These are phyloP conservation scores for Mucor mucedo DNA, from an alignment of 371 early-diverging fungal genomes.

Conservation along the genomic window DNA sequence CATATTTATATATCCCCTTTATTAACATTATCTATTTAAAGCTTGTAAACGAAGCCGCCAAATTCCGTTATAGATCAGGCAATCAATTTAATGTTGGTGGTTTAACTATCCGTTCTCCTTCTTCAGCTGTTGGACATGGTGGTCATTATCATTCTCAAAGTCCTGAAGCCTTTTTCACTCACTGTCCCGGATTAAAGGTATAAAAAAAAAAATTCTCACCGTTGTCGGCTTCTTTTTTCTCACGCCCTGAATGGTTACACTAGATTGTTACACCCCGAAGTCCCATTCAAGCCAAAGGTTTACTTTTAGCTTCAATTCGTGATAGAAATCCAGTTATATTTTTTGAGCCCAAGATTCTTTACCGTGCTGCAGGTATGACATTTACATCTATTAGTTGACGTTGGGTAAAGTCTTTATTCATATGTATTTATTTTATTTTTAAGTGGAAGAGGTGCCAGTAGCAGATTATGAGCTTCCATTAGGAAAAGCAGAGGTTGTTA, in stretches of 20 bases:
- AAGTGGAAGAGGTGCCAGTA: constrained; percentile 93
- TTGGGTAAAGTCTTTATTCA: neutral
- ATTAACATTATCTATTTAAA: constrained; percentile 15
- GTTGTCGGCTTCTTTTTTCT: constrained; percentile 14
- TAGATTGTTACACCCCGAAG: constrained; percentile 91
- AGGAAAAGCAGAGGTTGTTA: constrained; percentile 93
- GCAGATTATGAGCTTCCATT: constrained; percentile 92
- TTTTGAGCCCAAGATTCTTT: constrained; percentile 97
- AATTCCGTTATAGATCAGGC: constrained; percentile 96
- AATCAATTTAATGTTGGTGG: constrained; percentile 92
- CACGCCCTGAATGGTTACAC: constrained; percentile 7
- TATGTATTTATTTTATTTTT: constrained; percentile 5
- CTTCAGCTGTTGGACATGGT: constrained; percentile 97
- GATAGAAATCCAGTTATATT: constrained; percentile 96
- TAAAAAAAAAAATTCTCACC: constrained; percentile 7
- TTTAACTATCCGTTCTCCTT: constrained; percentile 91
- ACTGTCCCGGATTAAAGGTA: constrained; percentile 93
- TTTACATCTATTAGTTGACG: neutral
- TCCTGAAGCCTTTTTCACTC: constrained; percentile 96
- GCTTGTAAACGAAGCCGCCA: constrained; percentile 98
- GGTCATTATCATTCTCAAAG: constrained; percentile 96
- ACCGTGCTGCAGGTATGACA: constrained; percentile 75
- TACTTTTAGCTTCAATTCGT: constrained; percentile 90
- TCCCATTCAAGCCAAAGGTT: constrained; percentile 97
- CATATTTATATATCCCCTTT: neutral